Conservation (phyloP, 371 early-diverging fungal species). For the Mycotypha africana region DNA sequence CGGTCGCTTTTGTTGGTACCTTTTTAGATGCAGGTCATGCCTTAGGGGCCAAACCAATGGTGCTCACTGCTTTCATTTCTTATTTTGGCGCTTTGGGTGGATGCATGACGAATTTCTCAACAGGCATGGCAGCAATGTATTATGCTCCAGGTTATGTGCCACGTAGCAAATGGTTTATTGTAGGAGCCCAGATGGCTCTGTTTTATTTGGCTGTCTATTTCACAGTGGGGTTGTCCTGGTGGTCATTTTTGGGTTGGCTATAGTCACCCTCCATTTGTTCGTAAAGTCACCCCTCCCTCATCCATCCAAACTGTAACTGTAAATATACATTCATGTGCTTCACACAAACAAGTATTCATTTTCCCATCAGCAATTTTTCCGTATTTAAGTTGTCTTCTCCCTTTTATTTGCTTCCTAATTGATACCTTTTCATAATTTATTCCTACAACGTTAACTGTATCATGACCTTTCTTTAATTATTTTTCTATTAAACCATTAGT, state of each 20-base stretch:
- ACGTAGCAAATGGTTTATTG: slow-evolving; percentile 47
- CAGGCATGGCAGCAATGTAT: slow-evolving; percentile 51
- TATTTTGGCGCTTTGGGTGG: slow-evolving; percentile 64
- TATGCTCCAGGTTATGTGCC: slow-evolving; percentile 49
- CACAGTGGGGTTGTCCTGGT: slow-evolving; percentile 62
- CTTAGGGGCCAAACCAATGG: slow-evolving; percentile 52
- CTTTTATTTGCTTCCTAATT: no score
- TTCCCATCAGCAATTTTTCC: no score
- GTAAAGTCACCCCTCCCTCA: no score
- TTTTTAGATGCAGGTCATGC: slow-evolving; percentile 69
- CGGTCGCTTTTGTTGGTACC: slow-evolving; percentile 68
- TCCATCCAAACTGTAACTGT: no score
- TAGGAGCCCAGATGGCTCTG: slow-evolving; percentile 43
- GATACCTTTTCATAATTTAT: no score
- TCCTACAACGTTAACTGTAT: no score
- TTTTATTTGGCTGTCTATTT: slow-evolving; percentile 45
- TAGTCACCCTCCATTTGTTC: no score
- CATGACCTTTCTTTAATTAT: no score
- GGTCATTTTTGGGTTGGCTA: slow-evolving; percentile 58
- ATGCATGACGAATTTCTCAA: slow-evolving; percentile 61
- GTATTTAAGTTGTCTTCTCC: no score
- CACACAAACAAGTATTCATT: no score
- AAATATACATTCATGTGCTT: no score
- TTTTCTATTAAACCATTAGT: no score
- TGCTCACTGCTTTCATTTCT: slow-evolving; percentile 55